A percentile compares a stretch with the other conserved stretches of the same genome.
phyloP scores from a whole-genome alignment of 2,329 filamentous ascomycete species.

The Cercospora sesami region DNA sequence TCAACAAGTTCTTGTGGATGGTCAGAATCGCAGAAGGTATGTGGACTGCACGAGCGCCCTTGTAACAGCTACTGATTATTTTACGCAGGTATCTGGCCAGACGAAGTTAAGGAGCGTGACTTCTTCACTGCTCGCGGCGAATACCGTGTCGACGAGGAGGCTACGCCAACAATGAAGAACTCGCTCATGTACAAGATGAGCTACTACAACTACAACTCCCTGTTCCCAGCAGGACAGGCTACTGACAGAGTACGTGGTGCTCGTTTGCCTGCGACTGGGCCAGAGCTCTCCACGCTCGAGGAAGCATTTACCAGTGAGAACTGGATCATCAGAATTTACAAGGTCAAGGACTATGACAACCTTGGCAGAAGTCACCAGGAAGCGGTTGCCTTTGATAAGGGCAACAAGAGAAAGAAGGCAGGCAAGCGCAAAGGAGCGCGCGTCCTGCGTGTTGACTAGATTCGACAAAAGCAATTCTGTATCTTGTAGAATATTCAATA shows the following conservation, averaged over 20 bases:
- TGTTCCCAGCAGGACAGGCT: slow-evolving; percentile 91
- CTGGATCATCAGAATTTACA: slow-evolving; percentile 99
- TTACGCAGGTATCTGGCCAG: slow-evolving; percentile 76
- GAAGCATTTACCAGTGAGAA: slow-evolving; percentile 99
- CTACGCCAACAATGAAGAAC: slow-evolving; percentile 97
- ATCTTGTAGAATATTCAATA: slow-evolving; percentile 13
- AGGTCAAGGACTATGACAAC: slow-evolving; percentile 98
- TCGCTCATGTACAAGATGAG: slow-evolving; percentile 99
- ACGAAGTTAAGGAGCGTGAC: slow-evolving; percentile 94
- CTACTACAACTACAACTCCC: slow-evolving; percentile 92
- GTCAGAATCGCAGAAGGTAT: slow-evolving; percentile 90
- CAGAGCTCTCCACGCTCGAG: slow-evolving; percentile 83
- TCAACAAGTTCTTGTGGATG: slow-evolving; percentile 99
- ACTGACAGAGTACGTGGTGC: slow-evolving; percentile 83
- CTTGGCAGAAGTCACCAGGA: slow-evolving; percentile 81
- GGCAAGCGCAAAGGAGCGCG: slow-evolving; percentile 71
- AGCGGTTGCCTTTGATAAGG: slow-evolving; percentile 69
- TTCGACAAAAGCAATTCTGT: slow-evolving; percentile 11
- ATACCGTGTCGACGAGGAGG: slow-evolving; percentile 89
- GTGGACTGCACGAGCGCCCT: not conserved
- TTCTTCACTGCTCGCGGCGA: slow-evolving; percentile 94
- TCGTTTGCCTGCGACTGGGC: slow-evolving; percentile 78
- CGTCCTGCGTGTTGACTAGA: slow-evolving; percentile 65
- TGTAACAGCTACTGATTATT: slow-evolving; percentile 16
- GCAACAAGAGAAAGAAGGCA: slow-evolving; percentile 79